A percentile compares a stretch with the other conserved stretches of the same genome.
Conservation (phyloP, 1,284 basidiomycete species). For the Sutorius eximius region DNA sequence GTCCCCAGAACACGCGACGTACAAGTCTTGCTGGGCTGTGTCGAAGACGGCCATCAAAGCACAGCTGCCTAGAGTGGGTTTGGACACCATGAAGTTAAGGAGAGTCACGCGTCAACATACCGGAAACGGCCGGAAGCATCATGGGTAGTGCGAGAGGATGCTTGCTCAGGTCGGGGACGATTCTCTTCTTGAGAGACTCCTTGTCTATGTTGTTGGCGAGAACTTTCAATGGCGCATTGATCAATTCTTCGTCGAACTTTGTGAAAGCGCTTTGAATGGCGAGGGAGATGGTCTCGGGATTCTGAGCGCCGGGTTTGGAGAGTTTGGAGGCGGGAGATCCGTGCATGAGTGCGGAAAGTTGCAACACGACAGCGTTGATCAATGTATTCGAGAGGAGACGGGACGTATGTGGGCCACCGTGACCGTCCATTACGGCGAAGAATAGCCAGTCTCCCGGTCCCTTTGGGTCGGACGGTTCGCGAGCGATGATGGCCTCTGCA, state of each 20-base stretch:
- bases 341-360: conserved; percentile 60
- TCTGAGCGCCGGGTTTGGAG: conserved; percentile 37
- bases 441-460: conserved; percentile 75
- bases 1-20: conserved; percentile 92
- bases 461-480: conserved; percentile 56
- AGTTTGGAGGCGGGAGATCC: conserved; percentile 40
- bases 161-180: conserved; percentile 66
- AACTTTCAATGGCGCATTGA: conserved; percentile 75
- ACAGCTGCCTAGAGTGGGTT: conserved; percentile 67
- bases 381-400: conserved; percentile 82
- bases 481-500: conserved; percentile 68
- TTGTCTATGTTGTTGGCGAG: conserved; percentile 60
- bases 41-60: conserved; percentile 86
- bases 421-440: conserved; percentile 92
- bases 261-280: conserved; percentile 81
- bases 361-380: conserved; percentile 83
- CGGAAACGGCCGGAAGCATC: conserved; percentile 79
- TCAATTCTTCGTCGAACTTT: conserved; percentile 76
- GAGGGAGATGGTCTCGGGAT: conserved; percentile 62
- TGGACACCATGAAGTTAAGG: conserved; percentile 8
- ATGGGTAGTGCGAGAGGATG: conserved; percentile 68
- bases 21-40: conserved; percentile 76
- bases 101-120: conserved; percentile 33
- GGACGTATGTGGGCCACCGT: conserved; percentile 80
- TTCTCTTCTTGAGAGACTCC: conserved; percentile 48